Base-by-base conservation (phyloP, 1,139 yeast species). In the Pichia sp. region DNA sequence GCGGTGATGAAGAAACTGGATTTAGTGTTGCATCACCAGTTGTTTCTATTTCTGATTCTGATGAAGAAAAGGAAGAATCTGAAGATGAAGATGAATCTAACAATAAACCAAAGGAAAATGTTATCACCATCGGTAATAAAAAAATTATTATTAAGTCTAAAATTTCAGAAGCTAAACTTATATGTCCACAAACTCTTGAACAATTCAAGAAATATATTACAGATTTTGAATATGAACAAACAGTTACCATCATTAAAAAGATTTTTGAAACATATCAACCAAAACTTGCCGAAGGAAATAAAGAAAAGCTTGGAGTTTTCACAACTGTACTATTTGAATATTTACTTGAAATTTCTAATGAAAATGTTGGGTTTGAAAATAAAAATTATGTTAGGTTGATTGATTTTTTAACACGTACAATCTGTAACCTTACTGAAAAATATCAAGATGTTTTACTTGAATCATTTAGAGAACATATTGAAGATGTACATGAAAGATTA, bases 251-350 rank as follows among this genome's bases (percentile, higher is more conserved):
- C 33, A 67, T 85, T 27, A 72, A 74, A 42, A 70, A 72, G 41
- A 72, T 88, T 33, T 64, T 85, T 43, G 72, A 72, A 38, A 59
- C 69, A 0, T 78, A 81, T 60, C 88, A 84, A 48, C 95, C 96
- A 13, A 76, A 80, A 51, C 68, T 85, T 40, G 86, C 85, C 5
- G 75, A 71, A 43, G 96, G 95, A 1, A 88, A 91, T 59, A 88
- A 87, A 59, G 85, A 78, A 44, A 80, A 76, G 55, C 66, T 86
- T 55, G 82, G 80, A 29, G 59, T 57, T 10, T 83, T 91, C 55
- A 74, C 84, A 4, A 70, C 75, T 4, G 72, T 85, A 8, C 55
- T 91, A 20, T 69, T 87, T 45, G 75, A 80, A 51, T 84, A 84
- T 56, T 63, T 81, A 7, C 61, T 83, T 41, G 68, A 68, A 46